Conservation (phyloP, 176 grass and related monocot species). For the Musa itinerans region DNA sequence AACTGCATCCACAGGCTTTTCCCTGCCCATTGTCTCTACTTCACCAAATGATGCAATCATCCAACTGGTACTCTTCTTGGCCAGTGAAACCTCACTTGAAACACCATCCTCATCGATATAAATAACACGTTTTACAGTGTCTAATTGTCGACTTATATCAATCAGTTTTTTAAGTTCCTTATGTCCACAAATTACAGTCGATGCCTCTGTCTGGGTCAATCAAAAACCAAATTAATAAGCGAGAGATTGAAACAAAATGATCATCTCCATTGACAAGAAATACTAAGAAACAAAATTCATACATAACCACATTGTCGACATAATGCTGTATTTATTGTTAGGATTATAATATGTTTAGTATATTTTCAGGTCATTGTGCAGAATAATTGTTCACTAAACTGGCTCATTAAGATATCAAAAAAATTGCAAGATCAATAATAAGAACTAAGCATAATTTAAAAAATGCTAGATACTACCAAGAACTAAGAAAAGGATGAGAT, state of each 20-base stretch:
- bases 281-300: background rate
- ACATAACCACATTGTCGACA: background rate
- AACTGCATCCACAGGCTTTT: conserved; percentile 38
- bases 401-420: background rate
- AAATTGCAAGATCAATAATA: background rate
- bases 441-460: background rate
- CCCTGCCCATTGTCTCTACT: conserved; percentile 60
- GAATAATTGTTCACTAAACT: background rate
- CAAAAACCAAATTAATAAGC: conserved; percentile 1
- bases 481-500: background rate
- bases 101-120: conserved; percentile 87
- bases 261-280: background rate
- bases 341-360: background rate
- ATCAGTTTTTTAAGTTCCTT: conserved; percentile 85
- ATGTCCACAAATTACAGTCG: conserved; percentile 70
- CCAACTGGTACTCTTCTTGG: conserved; percentile 36
- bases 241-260: background rate
- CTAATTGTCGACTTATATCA: conserved; percentile 52
- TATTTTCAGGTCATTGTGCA: background rate
- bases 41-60: conserved; percentile 43
- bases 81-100: conserved; percentile 34
- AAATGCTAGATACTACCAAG: background rate
- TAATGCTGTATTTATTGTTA: background rate
- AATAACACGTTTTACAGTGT: conserved; percentile 54
- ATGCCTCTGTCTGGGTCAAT: conserved; percentile 55